phyloP scores from a whole-genome alignment of 2,329 filamentous ascomycete genomes.

The Aspergillus piperis region DNA sequence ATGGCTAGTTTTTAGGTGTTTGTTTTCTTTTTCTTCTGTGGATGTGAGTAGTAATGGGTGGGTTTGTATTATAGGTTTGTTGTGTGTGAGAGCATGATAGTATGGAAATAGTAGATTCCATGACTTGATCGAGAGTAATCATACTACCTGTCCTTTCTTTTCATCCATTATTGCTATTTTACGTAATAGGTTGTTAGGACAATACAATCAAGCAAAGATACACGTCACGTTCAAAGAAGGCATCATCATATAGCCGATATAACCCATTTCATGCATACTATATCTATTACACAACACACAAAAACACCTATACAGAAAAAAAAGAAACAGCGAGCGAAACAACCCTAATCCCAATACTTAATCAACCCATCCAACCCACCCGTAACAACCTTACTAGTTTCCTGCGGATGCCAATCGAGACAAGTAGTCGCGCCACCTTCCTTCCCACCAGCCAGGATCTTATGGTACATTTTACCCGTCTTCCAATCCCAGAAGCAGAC shows the following conservation, averaged over 20 bases:
- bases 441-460: slow-evolving; percentile 70
- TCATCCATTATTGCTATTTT: neutral
- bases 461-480: slow-evolving; percentile 98
- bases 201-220: neutral
- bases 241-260: neutral
- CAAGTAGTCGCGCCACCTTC: slow-evolving; percentile 81
- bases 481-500: slow-evolving; percentile 99
- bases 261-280: neutral
- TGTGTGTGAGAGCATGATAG: neutral
- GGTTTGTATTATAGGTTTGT: neutral
- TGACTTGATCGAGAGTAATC: neutral
- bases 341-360: slow-evolving; percentile 82
- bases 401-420: slow-evolving; percentile 94
- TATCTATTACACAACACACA: neutral
- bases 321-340: neutral
- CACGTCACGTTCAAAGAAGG: no score
- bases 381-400: slow-evolving; percentile 89
- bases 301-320: neutral
- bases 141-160: no score
- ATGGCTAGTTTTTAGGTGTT: slow-evolving; percentile 59
- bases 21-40: neutral
- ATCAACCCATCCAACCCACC: slow-evolving; percentile 87
- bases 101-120: neutral
- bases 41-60: neutral
- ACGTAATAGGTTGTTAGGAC: no score